phyloP scores from a whole-genome alignment of 345 rosid species.

The Erodium maritimum region DNA sequence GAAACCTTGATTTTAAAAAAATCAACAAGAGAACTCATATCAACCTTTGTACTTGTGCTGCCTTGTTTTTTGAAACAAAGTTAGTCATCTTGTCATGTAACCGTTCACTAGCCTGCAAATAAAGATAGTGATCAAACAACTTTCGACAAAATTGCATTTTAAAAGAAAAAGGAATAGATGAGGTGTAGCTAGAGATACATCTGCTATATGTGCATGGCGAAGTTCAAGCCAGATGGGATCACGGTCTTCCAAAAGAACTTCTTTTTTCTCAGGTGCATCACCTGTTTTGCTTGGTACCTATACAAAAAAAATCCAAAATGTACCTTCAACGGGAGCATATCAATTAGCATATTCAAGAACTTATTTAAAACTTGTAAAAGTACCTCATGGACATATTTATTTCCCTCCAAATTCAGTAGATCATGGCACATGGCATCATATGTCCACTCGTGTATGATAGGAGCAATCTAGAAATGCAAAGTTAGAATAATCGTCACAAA shows the following conservation, averaged over 20 bases:
- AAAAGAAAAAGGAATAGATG: not conserved
- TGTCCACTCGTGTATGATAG: constrained; percentile 96
- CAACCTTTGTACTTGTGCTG: constrained; percentile 94
- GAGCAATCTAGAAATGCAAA: constrained; percentile 56
- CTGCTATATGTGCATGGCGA: constrained; percentile 86
- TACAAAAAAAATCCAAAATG: not conserved
- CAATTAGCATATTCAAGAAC: constrained; percentile 4
- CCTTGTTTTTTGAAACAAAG: constrained; percentile 89
- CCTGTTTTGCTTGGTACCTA: constrained; percentile 75
- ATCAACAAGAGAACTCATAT: constrained; percentile 14
- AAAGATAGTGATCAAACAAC: constrained; percentile 21
- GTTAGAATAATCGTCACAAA: constrained; percentile 7
- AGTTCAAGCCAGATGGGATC: constrained; percentile 95
- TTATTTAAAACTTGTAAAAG: no score
- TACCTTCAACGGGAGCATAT: constrained; percentile 19
- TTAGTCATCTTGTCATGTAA: constrained; percentile 92
- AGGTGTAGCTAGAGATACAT: constrained; percentile 38
- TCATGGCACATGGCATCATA: constrained; percentile 99
- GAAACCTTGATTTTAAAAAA: constrained; percentile 2
- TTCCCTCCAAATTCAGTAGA: constrained; percentile 84
- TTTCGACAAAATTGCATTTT: not conserved
- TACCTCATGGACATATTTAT: constrained; percentile 69
- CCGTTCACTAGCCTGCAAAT: constrained; percentile 78
- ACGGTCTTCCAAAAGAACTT: constrained; percentile 65
- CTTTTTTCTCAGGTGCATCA: constrained; percentile 61